These are phyloP conservation scores for Colletotrichum spaethianum DNA, from an alignment of 2,329 filamentous ascomycete species.

Conservation along the genomic window DNA sequence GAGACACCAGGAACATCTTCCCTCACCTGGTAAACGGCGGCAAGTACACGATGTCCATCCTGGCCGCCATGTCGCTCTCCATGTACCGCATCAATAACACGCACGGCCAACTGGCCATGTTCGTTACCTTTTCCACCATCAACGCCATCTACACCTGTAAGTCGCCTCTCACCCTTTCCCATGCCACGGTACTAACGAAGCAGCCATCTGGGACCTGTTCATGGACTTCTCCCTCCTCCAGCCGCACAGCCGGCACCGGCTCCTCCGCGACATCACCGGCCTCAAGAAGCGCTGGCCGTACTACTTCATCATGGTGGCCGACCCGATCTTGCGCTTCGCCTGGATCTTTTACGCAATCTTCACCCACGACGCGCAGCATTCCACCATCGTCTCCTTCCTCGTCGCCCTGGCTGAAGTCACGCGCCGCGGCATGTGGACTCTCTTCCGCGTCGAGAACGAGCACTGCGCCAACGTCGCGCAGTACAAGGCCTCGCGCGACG, in stretches of 20 bases:
- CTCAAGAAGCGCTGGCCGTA: slow-evolving; percentile 87
- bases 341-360: slow-evolving; percentile 97
- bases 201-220: slow-evolving; percentile 88
- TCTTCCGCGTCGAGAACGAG: slow-evolving; percentile 97
- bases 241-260: slow-evolving; percentile 74
- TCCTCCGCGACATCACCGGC: slow-evolving; percentile 83
- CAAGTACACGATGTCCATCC: slow-evolving; percentile 90
- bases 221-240: slow-evolving; percentile 98
- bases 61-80: slow-evolving; percentile 83
- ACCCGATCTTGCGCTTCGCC: slow-evolving; percentile 89
- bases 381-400: slow-evolving; percentile 83
- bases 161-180: slow-evolving; percentile 47
- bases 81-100: slow-evolving; percentile 83
- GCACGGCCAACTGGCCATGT: slow-evolving; percentile 73
- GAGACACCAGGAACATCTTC: slow-evolving; percentile 88
- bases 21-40: slow-evolving; percentile 93
- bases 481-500: slow-evolving; percentile 90
- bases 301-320: slow-evolving; percentile 85
- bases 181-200: slow-evolving; percentile 9
- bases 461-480: slow-evolving; percentile 93
- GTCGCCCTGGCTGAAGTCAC: slow-evolving; percentile 84
- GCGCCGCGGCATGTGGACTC: slow-evolving; percentile 90
- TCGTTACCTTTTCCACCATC: slow-evolving; percentile 84
- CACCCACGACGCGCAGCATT: slow-evolving; percentile 84
- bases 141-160: slow-evolving; percentile 87